These are phyloP conservation scores for Solanum medicagineum DNA, from an alignment of 257 asterid genomes.

Conservation along the genomic window DNA sequence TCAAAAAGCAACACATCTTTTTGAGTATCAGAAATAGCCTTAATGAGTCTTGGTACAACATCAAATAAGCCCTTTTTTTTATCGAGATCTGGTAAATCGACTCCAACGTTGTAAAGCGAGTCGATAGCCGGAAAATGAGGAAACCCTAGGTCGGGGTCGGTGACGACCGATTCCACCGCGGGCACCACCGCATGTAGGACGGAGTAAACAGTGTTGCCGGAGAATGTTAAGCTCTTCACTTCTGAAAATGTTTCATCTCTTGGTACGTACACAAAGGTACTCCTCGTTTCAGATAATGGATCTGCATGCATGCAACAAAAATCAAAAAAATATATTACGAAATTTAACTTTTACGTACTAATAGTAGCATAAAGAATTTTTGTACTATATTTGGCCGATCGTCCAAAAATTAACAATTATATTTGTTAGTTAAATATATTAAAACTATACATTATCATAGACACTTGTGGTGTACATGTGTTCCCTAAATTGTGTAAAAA, in stretches of 20 bases:
- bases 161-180: background rate
- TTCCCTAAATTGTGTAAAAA: background rate
- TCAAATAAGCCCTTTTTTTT: background rate
- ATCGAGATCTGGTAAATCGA: conserved; percentile 7
- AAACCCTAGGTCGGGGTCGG: conserved; percentile 13
- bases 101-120: conserved; percentile 34
- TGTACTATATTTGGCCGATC: background rate
- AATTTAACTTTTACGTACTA: background rate
- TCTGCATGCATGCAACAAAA: conserved; percentile 10
- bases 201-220: conserved; percentile 26
- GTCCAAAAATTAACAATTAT: accelerated
- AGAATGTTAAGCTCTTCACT: conserved; percentile 30
- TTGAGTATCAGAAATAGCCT: conserved; percentile 6
- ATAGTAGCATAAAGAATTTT: background rate
- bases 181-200: conserved; percentile 42
- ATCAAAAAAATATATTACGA: background rate
- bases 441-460: background rate
- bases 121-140: conserved; percentile 53
- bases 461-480: background rate
- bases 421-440: accelerated
- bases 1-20: conserved; percentile 32
- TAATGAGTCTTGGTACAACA: conserved; percentile 37
- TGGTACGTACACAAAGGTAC: conserved; percentile 31
- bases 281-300: conserved; percentile 42
- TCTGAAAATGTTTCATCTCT: conserved; percentile 61